Base-by-base conservation (phyloP, 73 alveolate species). In the Tetrahymena elliotti region DNA sequence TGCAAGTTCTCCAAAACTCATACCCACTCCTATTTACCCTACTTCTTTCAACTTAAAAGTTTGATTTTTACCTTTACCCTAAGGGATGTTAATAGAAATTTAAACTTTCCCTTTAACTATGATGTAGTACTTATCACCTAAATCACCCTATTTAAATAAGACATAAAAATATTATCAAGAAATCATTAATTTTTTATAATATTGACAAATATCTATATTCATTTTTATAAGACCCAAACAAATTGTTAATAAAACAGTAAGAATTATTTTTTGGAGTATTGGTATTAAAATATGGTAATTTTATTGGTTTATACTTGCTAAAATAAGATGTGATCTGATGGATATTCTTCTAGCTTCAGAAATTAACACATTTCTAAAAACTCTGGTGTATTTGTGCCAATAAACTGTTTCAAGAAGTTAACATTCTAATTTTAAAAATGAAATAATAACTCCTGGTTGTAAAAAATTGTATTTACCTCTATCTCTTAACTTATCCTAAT, bases 1-100 rank as follows among this genome's bases (percentile, higher is more conserved):
- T 47, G 96, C 96, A 16, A 94, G 92, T 94, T 94, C 96, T 47
- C 96, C 96, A 94, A 94, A 94, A 52, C 96, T 84, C 83, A 84
- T 94, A 41, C 96, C 96, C 22, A 94, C 95, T 27, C 95, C 95
- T 9, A 93, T 83, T 1, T 41, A 35, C 6, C 96, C 96, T 15
- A 94, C 96, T 52, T 94, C 83, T 88, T 94, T 94, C n/a, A 88
- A 11, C 38, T 68, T 68, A 18, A 68, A 68, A 27, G 88, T 68
- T 68, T 68, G 36, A n/a, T 68, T 68, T 24, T 68, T 94, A 52
- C 93, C 96, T 84, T 94, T 93, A 16, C 83, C 54, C 20, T 93
- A 84, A 33, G 95, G 95, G 93, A 53, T 88, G 18, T 84, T 88
- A 11, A 94, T 88, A 35, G 93, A 94, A 84, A 94, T 94, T 94